Conservation (phyloP, 352 stramenopile species). For the Globisporangium barbulae region DNA sequence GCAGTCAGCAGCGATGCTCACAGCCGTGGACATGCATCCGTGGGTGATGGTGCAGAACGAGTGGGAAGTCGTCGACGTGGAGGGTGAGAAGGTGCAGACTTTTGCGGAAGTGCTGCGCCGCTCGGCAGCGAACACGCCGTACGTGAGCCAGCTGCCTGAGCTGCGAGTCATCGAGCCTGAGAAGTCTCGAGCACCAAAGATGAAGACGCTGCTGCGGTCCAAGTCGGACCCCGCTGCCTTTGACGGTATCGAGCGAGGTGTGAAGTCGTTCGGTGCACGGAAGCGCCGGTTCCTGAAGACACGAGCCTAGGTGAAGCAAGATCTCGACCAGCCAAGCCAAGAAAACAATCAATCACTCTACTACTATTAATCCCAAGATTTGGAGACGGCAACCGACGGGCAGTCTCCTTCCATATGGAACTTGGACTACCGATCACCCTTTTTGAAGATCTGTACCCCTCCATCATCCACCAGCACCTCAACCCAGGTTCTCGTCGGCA, state of each 20-base stretch:
- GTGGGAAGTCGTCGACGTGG: constrained; percentile 67
- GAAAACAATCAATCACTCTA: constrained; percentile 1
- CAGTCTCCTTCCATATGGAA: neutral
- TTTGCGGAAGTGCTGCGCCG: constrained; percentile 52
- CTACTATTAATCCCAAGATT: constrained; percentile 8
- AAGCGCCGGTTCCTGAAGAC: constrained; percentile 46
- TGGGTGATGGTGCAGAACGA: constrained; percentile 70
- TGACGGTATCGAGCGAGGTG: constrained; percentile 18
- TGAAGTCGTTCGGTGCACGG: constrained; percentile 63
- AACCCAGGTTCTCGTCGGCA: neutral
- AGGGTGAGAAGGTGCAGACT: constrained; percentile 41
- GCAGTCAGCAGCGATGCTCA: neutral
- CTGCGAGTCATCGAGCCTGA: neutral
- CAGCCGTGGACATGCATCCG: constrained; percentile 14
- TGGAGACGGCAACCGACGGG: neutral
- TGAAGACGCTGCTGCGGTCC: neutral
- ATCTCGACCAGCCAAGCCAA: neutral
- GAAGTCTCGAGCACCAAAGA: neutral
- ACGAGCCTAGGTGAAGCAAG: constrained; percentile 13
- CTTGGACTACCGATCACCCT: neutral
- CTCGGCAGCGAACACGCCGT: constrained; percentile 12
- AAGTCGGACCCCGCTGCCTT: neutral
- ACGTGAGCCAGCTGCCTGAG: constrained; percentile 1
- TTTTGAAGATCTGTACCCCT: neutral
- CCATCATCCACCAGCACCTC: neutral